Evolutionary conservation across 306 rosid species (phyloP).

Genomic region (Acacia crassicarpa): DNA sequence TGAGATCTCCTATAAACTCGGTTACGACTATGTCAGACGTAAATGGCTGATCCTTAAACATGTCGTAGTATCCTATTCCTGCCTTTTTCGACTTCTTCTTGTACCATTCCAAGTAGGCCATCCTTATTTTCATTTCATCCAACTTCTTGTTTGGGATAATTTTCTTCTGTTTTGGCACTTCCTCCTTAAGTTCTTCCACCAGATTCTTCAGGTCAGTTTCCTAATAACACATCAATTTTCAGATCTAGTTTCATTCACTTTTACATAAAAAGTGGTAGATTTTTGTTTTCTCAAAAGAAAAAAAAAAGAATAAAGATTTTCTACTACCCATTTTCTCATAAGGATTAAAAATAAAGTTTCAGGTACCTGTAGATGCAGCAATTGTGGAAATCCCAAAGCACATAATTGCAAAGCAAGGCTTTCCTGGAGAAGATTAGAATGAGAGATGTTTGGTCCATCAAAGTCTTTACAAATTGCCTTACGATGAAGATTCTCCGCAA

Average conservation of each 20-base stretch:
- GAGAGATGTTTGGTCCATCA: background rate
- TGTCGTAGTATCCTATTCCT: constrained; percentile 55
- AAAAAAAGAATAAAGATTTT: too few species aligned
- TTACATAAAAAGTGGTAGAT: too few species aligned
- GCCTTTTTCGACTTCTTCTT: constrained; percentile 33
- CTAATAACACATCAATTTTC: constrained; percentile 14
- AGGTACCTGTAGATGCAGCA: constrained; percentile 35
- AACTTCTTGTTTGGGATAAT: constrained; percentile 18
- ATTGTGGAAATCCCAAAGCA: constrained; percentile 35
- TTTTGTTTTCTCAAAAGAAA: too few species aligned
- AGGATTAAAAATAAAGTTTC: background rate
- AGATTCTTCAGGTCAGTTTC: constrained; percentile 4
- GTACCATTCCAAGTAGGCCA: constrained; percentile 69
- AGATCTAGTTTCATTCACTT: too few species aligned
- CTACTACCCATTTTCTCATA: background rate
- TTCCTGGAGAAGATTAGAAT: constrained; percentile 31
- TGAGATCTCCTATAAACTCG: constrained; percentile 27
- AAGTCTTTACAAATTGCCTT: constrained; percentile 28
- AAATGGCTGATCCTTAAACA: constrained; percentile 28
- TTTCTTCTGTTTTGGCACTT: constrained; percentile 9
- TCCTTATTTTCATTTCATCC: constrained; percentile 28
- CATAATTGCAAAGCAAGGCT: constrained; percentile 41
- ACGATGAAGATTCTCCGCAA: constrained; percentile 20
- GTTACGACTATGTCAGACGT: constrained; percentile 7
- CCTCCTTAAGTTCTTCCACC: background rate